Evolutionary conservation across 495 filamentous ascomycete species (phyloP).

Genomic region (Penicillium subrubescens): DNA sequence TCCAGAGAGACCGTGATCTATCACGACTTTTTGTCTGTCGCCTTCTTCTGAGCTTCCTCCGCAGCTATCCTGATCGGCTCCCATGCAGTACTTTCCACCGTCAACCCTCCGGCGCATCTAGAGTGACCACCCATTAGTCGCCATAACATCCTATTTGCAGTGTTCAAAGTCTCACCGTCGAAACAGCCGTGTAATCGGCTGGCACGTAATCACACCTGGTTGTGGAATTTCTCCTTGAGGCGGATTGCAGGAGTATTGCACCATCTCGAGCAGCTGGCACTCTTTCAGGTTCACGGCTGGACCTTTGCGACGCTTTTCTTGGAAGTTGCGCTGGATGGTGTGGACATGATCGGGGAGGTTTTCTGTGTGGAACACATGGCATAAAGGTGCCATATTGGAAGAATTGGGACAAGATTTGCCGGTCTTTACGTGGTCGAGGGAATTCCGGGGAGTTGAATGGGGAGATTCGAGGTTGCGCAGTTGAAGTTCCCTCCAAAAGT

Average conservation of each 20-base stretch:
- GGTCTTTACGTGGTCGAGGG: neutral
- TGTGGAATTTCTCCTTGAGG: conserved; percentile 56
- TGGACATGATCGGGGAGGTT: conserved; percentile 46
- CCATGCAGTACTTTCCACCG: conserved; percentile 83
- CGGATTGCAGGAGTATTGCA: conserved; percentile 78
- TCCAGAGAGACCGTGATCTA: neutral
- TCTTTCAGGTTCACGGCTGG: conserved; percentile 57
- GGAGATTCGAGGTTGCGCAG: conserved; percentile 4
- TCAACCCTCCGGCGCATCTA: conserved; percentile 76
- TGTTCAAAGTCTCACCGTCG: conserved; percentile 60
- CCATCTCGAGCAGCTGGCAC: conserved; percentile 74
- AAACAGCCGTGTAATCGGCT: conserved; percentile 76
- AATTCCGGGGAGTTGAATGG: neutral
- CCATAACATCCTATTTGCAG: neutral
- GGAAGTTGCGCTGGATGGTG: conserved; percentile 42
- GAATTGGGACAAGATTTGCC: too few relatives aligned
- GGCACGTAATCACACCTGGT: conserved; percentile 65
- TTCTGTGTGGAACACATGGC: conserved; percentile 42
- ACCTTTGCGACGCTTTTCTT: conserved; percentile 48
- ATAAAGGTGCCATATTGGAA: conserved; percentile 43
- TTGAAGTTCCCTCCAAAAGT: neutral
- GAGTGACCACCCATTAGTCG: neutral
- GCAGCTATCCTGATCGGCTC: conserved; percentile 49
- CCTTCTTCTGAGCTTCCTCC: conserved; percentile 29
- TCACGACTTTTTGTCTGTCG: conserved; percentile 6